Percentiles rank a stretch among this genome's conserved stretches.
Evolutionary conservation across 2,329 filamentous ascomycete genomes (phyloP).

Genomic region (Colletotrichum eleusines): DNA sequence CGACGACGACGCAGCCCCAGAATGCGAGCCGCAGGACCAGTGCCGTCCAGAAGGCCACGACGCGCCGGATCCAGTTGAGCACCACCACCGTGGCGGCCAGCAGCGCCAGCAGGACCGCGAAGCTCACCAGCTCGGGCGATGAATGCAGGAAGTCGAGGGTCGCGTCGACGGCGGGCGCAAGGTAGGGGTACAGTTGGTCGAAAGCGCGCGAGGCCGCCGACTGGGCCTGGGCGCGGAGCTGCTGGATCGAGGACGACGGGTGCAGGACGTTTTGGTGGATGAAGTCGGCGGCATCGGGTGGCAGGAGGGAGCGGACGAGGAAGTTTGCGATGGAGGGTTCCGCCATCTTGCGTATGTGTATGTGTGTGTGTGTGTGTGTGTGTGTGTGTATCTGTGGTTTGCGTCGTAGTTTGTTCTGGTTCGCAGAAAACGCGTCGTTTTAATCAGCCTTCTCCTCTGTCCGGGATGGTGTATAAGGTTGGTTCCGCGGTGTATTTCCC

Average conservation of each 20-base stretch:
- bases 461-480: not conserved
- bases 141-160: conserved; percentile 50
- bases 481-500: not conserved
- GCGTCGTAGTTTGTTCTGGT: not conserved
- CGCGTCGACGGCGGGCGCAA: conserved; percentile 59
- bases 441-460: not conserved
- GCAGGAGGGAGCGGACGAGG: conserved; percentile 57
- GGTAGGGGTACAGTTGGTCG: conserved; percentile 54
- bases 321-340: conserved; percentile 48
- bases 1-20: conserved; percentile 69
- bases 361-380: not conserved
- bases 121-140: conserved; percentile 57
- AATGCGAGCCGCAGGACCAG: conserved; percentile 72
- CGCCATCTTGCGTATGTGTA: conserved; percentile 45
- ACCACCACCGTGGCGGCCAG: conserved; percentile 73
- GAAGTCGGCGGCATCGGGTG: conserved; percentile 58
- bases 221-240: conserved; percentile 52
- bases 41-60: conserved; percentile 83
- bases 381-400: not conserved
- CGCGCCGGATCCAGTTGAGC: conserved; percentile 76
- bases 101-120: conserved; percentile 64
- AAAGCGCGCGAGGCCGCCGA: conserved; percentile 48
- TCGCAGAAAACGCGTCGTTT: not conserved
- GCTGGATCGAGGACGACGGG: conserved; percentile 59
- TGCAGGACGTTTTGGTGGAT: conserved; percentile 62